A percentile compares a stretch with the other conserved stretches of the same genome.
Conservation (phyloP, 2,329 filamentous ascomycete species). For the Ceratocystis cubensis region DNA sequence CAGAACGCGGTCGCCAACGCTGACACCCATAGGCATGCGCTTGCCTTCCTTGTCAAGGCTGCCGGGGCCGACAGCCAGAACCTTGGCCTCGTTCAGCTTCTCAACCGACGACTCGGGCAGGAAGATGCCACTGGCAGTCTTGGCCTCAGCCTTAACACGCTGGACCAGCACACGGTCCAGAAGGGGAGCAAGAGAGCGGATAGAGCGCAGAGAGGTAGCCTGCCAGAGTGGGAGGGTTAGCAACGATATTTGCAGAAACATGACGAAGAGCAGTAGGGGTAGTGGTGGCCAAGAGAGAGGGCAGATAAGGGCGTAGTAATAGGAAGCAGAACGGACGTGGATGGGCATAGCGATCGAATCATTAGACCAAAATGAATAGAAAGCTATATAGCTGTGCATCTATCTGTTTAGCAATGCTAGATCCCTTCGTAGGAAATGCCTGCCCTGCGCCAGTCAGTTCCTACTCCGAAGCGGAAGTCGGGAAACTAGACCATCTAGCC, state of each 20-base stretch:
- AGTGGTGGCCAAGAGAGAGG: not conserved
- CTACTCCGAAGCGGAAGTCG: no score
- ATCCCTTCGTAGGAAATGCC: no score
- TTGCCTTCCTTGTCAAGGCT: constrained; percentile 78
- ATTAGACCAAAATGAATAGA: no score
- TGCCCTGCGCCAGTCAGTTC: no score
- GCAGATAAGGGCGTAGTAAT: no score
- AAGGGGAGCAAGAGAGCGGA: constrained; percentile 88
- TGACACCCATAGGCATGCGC: constrained; percentile 71
- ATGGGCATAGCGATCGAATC: no score
- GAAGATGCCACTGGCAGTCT: constrained; percentile 95
- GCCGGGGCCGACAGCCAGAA: constrained; percentile 88
- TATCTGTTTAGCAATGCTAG: no score
- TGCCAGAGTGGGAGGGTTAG: constrained; percentile 25
- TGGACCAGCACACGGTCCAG: constrained; percentile 97
- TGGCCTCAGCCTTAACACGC: constrained; percentile 91
- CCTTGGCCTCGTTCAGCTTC: constrained; percentile 95
- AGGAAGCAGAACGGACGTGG: no score
- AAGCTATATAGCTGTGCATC: no score
- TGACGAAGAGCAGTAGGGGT: not conserved
- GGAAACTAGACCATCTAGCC: no score
- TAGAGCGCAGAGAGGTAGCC: constrained; percentile 74
- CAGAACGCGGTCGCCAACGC: constrained; percentile 78
- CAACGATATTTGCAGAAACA: not conserved
- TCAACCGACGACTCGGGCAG: constrained; percentile 94